These are phyloP conservation scores for Talaromyces sp. DNA, from an alignment of 2,329 filamentous ascomycete species.

Conservation along the genomic window DNA sequence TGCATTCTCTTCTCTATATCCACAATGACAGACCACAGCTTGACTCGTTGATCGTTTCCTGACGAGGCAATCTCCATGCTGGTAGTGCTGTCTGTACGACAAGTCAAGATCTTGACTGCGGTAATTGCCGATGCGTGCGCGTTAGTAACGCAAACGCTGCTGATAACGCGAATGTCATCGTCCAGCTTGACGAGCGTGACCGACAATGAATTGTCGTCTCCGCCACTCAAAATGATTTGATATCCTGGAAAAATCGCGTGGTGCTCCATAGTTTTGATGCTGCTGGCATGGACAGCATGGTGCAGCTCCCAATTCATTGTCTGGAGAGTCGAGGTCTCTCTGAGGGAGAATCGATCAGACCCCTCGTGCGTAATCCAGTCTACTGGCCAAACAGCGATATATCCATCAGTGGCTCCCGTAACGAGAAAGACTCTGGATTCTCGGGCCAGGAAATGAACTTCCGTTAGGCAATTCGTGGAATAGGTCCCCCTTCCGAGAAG, in stretches of 20 bases:
- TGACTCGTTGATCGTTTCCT: conserved; percentile 47
- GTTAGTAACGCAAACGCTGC: conserved; percentile 36
- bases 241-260: conserved; percentile 30
- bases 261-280: conserved; percentile 60
- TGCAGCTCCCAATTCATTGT: conserved; percentile 33
- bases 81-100: not conserved
- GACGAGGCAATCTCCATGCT: conserved; percentile 35
- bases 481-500: conserved; percentile 57
- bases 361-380: conserved; percentile 22
- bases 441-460: conserved; percentile 46
- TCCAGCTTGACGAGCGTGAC: conserved; percentile 46
- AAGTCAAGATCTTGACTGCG: conserved; percentile 33
- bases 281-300: conserved; percentile 69
- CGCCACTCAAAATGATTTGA: conserved; percentile 65
- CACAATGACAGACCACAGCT: conserved; percentile 40
- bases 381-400: conserved; percentile 61
- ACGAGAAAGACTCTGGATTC: conserved; percentile 44
- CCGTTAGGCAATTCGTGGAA: conserved; percentile 72
- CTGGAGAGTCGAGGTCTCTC: conserved; percentile 25
- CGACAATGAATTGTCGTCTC: conserved; percentile 81
- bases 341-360: conserved; percentile 21
- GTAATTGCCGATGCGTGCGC: conserved; percentile 47
- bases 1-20: conserved; percentile 21
- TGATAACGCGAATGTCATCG: conserved; percentile 21
- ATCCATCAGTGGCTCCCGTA: conserved; percentile 80